Evolutionary conservation across 202 grass and related monocot species (phyloP).

Genomic region (Bolboschoenoplectus hybrid): DNA sequence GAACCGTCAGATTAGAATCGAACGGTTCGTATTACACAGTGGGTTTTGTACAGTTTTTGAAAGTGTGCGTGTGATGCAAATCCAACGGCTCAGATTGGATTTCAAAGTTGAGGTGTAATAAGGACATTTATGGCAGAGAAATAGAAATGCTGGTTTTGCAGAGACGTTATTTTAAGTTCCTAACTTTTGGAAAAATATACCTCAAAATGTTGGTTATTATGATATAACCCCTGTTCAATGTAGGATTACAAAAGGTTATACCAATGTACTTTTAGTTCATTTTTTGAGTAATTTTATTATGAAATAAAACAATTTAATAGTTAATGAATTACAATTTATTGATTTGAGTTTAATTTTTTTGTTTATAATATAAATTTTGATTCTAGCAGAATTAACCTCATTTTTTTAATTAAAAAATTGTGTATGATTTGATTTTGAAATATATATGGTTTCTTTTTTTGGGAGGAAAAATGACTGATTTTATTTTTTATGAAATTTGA

Average conservation of each 20-base stretch:
- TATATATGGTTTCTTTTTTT: no score
- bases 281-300: no score
- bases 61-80: not conserved
- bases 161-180: not conserved
- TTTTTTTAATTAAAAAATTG: no score
- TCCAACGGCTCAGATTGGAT: not conserved
- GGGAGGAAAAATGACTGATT: no score
- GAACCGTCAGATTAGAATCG: not conserved
- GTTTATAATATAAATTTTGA: no score
- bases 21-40: not conserved
- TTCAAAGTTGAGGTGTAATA: not conserved
- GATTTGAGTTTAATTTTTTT: no score
- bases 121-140: not conserved
- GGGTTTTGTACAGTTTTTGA: not conserved
- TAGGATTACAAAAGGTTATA: slow-evolving; percentile 2
- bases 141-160: not conserved
- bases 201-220: not conserved
- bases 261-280: no score
- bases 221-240: not conserved
- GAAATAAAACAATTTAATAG: no score
- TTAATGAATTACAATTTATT: no score
- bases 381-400: no score
- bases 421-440: no score
- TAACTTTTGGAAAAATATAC: not conserved
- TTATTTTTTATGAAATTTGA: no score